phyloP scores from a whole-genome alignment of 441 rosid genomes.

The Croton laevigatus region DNA sequence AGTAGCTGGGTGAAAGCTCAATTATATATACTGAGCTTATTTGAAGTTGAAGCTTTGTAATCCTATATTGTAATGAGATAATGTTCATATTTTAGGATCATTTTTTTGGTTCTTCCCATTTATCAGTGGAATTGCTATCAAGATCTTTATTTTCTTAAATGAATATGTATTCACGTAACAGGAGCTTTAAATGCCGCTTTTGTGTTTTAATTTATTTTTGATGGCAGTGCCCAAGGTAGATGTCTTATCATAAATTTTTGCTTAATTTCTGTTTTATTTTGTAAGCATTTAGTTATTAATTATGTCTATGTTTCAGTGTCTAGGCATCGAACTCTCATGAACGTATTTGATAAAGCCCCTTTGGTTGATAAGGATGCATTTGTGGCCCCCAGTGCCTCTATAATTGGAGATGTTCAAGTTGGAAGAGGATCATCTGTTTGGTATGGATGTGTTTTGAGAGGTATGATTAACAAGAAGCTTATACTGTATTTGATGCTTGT shows the following conservation, averaged over 20 bases:
- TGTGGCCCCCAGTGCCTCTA: conserved; percentile 88
- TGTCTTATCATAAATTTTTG: conserved; percentile 1
- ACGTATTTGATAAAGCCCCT: conserved; percentile 81
- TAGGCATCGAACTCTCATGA: conserved; percentile 94
- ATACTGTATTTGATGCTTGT: background rate
- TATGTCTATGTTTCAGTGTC: conserved; percentile 47
- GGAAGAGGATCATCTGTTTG: conserved; percentile 84
- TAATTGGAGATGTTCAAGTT: conserved; percentile 82
- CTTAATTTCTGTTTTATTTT: conserved; percentile 1
- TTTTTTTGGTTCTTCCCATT: no score
- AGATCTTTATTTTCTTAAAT: no score
- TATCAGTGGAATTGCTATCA: no score
- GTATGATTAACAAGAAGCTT: conserved; percentile 34
- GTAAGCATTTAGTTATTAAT: background rate
- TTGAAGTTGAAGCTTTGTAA: no score
- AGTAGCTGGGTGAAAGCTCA: no score
- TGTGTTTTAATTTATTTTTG: no score
- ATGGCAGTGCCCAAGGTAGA: background rate
- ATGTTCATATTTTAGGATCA: no score
- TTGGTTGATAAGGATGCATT: conserved; percentile 72
- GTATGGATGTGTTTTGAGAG: conserved; percentile 94
- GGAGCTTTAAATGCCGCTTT: no score
- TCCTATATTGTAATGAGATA: no score
- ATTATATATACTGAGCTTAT: background rate
- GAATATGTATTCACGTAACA: no score